phyloP scores from a whole-genome alignment of 148 eudicot genomes.

The Chenopodium berlandieri region DNA sequence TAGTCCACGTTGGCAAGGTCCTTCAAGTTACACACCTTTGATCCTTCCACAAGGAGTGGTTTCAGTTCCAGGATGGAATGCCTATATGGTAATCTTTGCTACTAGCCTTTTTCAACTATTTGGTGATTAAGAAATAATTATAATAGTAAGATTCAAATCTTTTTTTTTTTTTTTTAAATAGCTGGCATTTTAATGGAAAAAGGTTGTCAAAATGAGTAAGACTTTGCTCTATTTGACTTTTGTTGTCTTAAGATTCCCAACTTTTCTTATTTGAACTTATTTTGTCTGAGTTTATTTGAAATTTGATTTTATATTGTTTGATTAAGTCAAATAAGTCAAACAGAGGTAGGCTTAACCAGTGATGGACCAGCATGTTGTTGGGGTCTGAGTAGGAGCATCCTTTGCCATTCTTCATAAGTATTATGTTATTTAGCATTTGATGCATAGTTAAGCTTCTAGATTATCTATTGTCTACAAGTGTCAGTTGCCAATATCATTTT shows the following conservation, averaged over 20 bases:
- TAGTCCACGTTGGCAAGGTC: constrained; percentile 88
- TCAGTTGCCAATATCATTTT: not conserved
- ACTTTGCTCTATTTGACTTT: too few relatives aligned
- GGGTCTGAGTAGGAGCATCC: not conserved
- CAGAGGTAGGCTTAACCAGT: not conserved
- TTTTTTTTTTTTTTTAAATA: not conserved
- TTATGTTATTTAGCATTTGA: not conserved
- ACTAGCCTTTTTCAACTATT: not conserved
- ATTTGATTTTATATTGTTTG: too few relatives aligned
- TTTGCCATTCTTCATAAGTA: not conserved
- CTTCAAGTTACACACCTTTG: constrained; percentile 77
- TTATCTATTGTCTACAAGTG: not conserved
- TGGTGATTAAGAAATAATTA: too few relatives aligned
- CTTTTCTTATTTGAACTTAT: too few relatives aligned
- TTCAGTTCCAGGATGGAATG: constrained; percentile 81
- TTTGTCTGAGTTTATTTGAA: too few relatives aligned
- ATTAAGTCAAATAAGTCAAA: too few relatives aligned
- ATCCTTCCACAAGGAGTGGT: constrained; percentile 83
- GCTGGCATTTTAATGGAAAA: not conserved
- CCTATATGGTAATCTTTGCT: constrained; percentile 73
- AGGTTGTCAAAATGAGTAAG: not conserved
- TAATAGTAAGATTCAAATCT: not conserved
- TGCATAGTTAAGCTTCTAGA: not conserved
- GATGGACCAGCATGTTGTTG: not conserved
- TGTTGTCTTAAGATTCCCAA: too few relatives aligned